phyloP scores from a whole-genome alignment of 495 filamentous ascomycete genomes.

The Sordaria brevicollis region DNA sequence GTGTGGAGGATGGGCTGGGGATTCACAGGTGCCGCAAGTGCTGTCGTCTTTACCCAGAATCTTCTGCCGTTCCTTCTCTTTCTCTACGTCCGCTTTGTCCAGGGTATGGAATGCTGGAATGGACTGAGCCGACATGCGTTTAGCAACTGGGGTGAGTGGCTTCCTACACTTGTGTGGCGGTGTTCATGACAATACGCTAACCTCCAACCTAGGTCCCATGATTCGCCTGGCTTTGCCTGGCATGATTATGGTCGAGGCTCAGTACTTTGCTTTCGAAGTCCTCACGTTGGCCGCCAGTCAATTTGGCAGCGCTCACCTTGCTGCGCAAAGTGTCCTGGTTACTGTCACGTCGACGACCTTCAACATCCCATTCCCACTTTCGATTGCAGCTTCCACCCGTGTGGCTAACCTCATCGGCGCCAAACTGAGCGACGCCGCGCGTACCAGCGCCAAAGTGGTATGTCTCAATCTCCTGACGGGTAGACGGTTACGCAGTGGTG shows the following conservation, averaged over 20 bases:
- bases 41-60: slow-evolving; percentile 71
- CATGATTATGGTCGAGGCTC: slow-evolving; percentile 76
- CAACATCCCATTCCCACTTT: slow-evolving; percentile 45
- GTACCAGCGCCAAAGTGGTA: slow-evolving; percentile 49
- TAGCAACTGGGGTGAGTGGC: slow-evolving; percentile 56
- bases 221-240: slow-evolving; percentile 70
- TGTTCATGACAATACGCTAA: not conserved
- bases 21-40: slow-evolving; percentile 75
- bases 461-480: slow-evolving; percentile 2
- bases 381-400: slow-evolving; percentile 44
- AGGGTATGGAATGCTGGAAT: slow-evolving; percentile 77
- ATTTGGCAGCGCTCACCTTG: slow-evolving; percentile 53
- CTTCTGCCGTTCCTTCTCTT: slow-evolving; percentile 69
- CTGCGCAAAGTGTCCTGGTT: slow-evolving; percentile 40
- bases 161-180: not conserved
- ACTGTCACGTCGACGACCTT: slow-evolving; percentile 39
- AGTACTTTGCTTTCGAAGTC: slow-evolving; percentile 67
- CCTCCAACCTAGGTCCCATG: slow-evolving; percentile 44
- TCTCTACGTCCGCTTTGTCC: slow-evolving; percentile 63
- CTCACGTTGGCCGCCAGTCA: slow-evolving; percentile 57
- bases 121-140: slow-evolving; percentile 62
- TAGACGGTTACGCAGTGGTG: not conserved
- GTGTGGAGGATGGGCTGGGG: slow-evolving; percentile 67
- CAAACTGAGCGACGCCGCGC: slow-evolving; percentile 51
- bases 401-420: slow-evolving; percentile 52